Evolutionary conservation across 2,329 filamentous ascomycete species (phyloP).

Genomic region (Aspergillus bombycis): DNA sequence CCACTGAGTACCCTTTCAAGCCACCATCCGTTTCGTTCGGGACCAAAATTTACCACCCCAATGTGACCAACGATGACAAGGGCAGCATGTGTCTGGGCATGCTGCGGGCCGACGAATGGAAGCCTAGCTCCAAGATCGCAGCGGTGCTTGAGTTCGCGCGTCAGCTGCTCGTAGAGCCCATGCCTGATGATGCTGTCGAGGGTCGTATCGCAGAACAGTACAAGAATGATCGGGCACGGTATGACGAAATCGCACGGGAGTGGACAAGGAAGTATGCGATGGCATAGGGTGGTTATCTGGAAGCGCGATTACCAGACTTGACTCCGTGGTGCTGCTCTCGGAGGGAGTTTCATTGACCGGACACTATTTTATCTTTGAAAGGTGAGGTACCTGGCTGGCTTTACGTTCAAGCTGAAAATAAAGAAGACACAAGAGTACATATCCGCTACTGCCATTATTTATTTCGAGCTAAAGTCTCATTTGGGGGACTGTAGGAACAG

Average conservation of each 20-base stretch:
- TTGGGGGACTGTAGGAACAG: neutral
- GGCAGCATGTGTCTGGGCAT: conserved; percentile 85
- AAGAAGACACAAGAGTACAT: neutral
- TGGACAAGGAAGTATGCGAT: conserved; percentile 75
- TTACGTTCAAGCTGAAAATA: neutral
- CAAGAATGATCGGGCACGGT: conserved; percentile 67
- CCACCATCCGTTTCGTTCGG: conserved; percentile 76
- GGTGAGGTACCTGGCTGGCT: neutral
- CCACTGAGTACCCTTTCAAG: conserved; percentile 87
- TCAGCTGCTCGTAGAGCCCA: conserved; percentile 75
- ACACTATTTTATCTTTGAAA: neutral
- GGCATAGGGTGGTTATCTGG: conserved; percentile 7
- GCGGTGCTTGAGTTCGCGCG: conserved; percentile 77
- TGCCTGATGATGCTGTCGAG: conserved; percentile 89
- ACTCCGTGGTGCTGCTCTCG: neutral
- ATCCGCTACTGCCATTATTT: neutral
- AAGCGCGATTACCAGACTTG: no score
- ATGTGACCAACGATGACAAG: conserved; percentile 83
- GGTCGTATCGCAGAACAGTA: conserved; percentile 83
- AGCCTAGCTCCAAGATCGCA: conserved; percentile 76
- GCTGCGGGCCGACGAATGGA: conserved; percentile 87
- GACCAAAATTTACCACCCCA: conserved; percentile 95
- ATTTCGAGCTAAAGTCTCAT: neutral
- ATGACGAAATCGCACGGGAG: conserved; percentile 73
- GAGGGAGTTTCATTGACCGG: no score